These are phyloP conservation scores for Colletotrichum salicis DNA, from an alignment of 2,329 filamentous ascomycete genomes.

Conservation along the genomic window DNA sequence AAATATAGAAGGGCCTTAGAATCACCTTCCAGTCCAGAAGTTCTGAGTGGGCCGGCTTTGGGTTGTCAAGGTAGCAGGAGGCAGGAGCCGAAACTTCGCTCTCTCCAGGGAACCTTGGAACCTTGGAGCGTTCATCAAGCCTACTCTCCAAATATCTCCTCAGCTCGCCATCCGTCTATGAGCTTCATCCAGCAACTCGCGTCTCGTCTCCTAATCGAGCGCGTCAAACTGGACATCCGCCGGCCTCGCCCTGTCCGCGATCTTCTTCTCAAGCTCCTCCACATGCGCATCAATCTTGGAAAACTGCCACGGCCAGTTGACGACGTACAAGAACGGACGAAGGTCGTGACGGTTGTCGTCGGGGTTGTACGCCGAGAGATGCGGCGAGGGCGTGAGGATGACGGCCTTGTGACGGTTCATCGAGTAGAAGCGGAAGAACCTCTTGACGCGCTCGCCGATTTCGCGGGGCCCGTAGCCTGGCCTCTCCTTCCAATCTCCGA, in stretches of 20 bases:
- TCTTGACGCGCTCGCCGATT: conserved; percentile 56
- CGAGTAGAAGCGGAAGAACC: conserved; percentile 61
- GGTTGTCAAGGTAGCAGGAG: no score
- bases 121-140: no score
- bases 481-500: conserved; percentile 50
- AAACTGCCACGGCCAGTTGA: conserved; percentile 51
- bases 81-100: no score
- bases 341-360: conserved; percentile 54
- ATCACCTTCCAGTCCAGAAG: no score
- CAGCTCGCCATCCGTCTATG: background rate
- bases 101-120: no score
- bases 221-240: background rate
- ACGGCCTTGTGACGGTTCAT: conserved; percentile 76
- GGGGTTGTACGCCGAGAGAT: conserved; percentile 51
- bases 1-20: no score
- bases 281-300: conserved; percentile 53
- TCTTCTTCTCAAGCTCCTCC: conserved; percentile 44
- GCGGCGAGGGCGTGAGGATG: conserved; percentile 66
- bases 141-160: background rate
- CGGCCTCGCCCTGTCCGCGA: conserved; percentile 31
- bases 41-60: no score
- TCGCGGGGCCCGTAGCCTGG: conserved; percentile 43
- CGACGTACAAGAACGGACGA: conserved; percentile 50
- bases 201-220: background rate
- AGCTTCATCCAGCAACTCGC: background rate